Evolutionary conservation across 2,329 filamentous ascomycete genomes (phyloP).

Genomic region (Coleophoma crateriformis): DNA sequence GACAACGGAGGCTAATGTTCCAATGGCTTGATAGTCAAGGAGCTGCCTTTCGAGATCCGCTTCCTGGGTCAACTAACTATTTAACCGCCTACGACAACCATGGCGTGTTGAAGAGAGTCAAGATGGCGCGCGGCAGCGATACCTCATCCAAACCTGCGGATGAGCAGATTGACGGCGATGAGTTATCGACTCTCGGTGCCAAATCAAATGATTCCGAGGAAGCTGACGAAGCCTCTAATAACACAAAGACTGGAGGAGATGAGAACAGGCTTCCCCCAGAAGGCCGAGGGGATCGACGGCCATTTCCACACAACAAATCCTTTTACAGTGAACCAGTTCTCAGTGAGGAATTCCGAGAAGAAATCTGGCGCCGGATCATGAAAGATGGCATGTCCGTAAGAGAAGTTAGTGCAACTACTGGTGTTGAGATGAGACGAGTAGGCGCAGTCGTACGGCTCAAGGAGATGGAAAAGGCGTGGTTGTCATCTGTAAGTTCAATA

Average conservation of each 20-base stretch:
- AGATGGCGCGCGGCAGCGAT: not conserved
- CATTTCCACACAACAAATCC: slow-evolving; percentile 56
- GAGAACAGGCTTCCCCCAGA: slow-evolving; percentile 12
- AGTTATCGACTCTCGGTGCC: not conserved
- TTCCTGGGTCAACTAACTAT: slow-evolving; percentile 24
- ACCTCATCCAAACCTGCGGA: not conserved
- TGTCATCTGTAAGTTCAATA: slow-evolving; percentile 49
- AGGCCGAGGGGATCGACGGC: slow-evolving; percentile 24
- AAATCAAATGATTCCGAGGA: not conserved
- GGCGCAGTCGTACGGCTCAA: slow-evolving; percentile 65
- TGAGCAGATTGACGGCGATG: not conserved
- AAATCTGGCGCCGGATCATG: slow-evolving; percentile 56
- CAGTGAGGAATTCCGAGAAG: slow-evolving; percentile 57
- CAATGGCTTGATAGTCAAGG: slow-evolving; percentile 23
- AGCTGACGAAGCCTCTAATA: slow-evolving; percentile 1
- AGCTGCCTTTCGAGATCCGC: slow-evolving; percentile 19
- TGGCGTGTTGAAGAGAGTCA: slow-evolving; percentile 19
- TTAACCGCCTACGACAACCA: slow-evolving; percentile 21
- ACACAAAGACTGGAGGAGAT: not conserved
- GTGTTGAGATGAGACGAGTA: slow-evolving; percentile 64
- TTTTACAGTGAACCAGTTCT: slow-evolving; percentile 59
- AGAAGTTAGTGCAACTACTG: slow-evolving; percentile 56
- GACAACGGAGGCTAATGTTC: slow-evolving; percentile 21
- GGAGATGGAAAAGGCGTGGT: slow-evolving; percentile 63
- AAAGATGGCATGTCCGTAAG: slow-evolving; percentile 50